Evolutionary conservation across 768 basidiomycete genomes (phyloP), one percentile per base, ranked within the genome.

Genomic region (Pleurotus eryngii): DNA sequence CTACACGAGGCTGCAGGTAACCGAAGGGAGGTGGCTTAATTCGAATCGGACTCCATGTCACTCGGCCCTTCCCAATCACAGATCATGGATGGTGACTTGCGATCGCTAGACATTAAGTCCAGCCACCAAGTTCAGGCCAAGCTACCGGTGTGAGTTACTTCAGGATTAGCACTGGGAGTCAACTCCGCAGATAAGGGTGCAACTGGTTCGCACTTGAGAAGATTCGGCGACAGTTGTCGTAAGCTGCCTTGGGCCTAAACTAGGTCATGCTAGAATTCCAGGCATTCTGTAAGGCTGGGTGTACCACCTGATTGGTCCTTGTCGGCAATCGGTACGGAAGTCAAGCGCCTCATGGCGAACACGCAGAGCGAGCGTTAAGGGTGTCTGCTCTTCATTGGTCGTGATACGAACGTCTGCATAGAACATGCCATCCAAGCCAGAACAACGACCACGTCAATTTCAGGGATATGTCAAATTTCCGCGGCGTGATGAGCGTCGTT

Each of bases 1-100:
- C 60, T 64, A 61, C 76, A 78, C 72, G 77, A 79, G 78, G 76
- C 73, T 64, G 64, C 63, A 59, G 63, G 56, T 70, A 70, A 72
- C 69, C 71, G 70, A 72, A 63, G 51, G 57, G 66, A 59, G 63
- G 60, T 60, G 64, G 45, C 70, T 64, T 67, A 66, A 65, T 66
- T 71, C 70, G 62, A 70, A 74, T 70, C 66, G 65, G 72, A 70
- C 65, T 61, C 51, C 51, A 62, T 65, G 62, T 65, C 64, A 68
- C 69, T 61, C 67, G 70, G 67, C 57, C 61, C 67, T 70, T 68
- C 63, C 59, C 64, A 60, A 65, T 66, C 70, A 71, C 64, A 65
- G 62, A 59, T 64, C 59, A 53, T 46, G 57, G 46, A 61, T 65
- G 60, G 61, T 55, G 49, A 35, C 30, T 62, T 63, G 65, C 64